Evolutionary conservation across 495 filamentous ascomycete species (phyloP), one percentile per base, ranked within the genome.

Genomic region (Lentithecium fluviatile): DNA sequence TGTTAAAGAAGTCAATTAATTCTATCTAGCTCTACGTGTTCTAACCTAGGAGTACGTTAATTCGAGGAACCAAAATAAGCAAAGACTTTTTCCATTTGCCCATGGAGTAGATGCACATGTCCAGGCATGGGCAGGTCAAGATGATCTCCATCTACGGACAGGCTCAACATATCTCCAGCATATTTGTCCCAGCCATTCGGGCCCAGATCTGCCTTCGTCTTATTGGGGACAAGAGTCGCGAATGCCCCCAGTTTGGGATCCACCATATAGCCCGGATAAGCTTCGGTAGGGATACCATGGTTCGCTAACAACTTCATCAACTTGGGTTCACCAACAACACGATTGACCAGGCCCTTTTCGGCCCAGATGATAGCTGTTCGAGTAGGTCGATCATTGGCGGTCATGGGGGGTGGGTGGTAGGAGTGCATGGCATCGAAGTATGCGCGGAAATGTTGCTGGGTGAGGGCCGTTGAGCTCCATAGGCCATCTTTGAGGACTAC

Each of bases 101-200:
- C 60, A 19, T 59, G 55, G 10, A 63, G 60, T 20, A 63, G 23
- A 47, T 52, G 51, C 6, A 60, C 61, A 34, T 64, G 46, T 29
- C 32, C 45, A 12, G 61, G 61, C 38, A 52, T 60, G 24, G 55
- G 61, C 61, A 64, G 15, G 15, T 60, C 56, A 43, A 64, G 37
- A 54, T 64, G 61, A 60, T 64, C 56, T 4, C 29, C 45, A 52
- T 29, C 36, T 5, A 53, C 46, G 43, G 26, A 42, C 45, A 64
- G 29, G 45, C n/a, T 37, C 47, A 60, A 11, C 6, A 64, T 26
- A 6, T 54, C 61, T 52, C 45, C 61, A 8, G n/a, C 48, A 36
- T 45, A 64, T 56, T 37, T 60, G n/a, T 64, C 61, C 61, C 61
- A 64, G 8, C 61, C 61, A 37, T 64, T 64, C 11, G 56, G 56